Evolutionary conservation across 2,329 filamentous ascomycete species (phyloP).

Genomic region (Fusarium guadeloupense): DNA sequence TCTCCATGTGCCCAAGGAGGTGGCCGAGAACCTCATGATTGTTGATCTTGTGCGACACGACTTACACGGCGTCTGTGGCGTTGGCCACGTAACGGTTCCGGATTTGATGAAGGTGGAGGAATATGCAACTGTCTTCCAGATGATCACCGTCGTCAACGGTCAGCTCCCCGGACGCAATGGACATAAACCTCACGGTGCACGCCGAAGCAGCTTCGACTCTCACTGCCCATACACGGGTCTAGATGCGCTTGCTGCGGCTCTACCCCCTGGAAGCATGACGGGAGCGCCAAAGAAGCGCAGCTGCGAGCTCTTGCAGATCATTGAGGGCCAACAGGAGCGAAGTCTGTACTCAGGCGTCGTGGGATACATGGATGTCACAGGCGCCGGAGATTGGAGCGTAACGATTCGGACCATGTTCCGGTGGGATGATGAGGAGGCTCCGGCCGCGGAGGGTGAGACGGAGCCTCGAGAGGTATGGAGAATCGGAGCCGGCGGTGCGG

Average conservation of each 20-base stretch:
- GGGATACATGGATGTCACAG: slow-evolving; percentile 88
- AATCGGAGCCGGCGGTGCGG: slow-evolving; percentile 88
- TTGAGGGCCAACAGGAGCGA: slow-evolving; percentile 71
- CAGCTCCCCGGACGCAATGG: slow-evolving; percentile 54
- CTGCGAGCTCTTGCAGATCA: slow-evolving; percentile 78
- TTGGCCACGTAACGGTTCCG: slow-evolving; percentile 76
- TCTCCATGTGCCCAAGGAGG: slow-evolving; percentile 84
- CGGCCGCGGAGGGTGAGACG: slow-evolving; percentile 42
- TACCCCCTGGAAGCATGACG: slow-evolving; percentile 96
- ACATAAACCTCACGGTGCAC: slow-evolving; percentile 18
- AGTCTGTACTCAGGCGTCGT: slow-evolving; percentile 89
- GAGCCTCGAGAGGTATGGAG: slow-evolving; percentile 72
- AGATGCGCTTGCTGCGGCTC: slow-evolving; percentile 77
- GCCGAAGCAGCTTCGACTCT: slow-evolving; percentile 4
- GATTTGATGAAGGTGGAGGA: slow-evolving; percentile 89
- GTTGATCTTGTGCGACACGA: slow-evolving; percentile 96
- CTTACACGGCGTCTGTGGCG: slow-evolving; percentile 82
- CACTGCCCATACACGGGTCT: slow-evolving; percentile 65
- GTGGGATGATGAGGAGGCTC: slow-evolving; percentile 68
- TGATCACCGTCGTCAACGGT: slow-evolving; percentile 88
- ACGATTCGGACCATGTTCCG: slow-evolving; percentile 84
- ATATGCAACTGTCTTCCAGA: slow-evolving; percentile 89
- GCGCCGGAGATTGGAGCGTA: slow-evolving; percentile 89
- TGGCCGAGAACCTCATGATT: slow-evolving; percentile 97
- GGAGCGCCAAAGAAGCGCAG: slow-evolving; percentile 94